Evolutionary conservation across 257 asterid genomes (phyloP), one percentile per base, ranked within the genome.

Genomic region (Scutellaria baicalensis): DNA sequence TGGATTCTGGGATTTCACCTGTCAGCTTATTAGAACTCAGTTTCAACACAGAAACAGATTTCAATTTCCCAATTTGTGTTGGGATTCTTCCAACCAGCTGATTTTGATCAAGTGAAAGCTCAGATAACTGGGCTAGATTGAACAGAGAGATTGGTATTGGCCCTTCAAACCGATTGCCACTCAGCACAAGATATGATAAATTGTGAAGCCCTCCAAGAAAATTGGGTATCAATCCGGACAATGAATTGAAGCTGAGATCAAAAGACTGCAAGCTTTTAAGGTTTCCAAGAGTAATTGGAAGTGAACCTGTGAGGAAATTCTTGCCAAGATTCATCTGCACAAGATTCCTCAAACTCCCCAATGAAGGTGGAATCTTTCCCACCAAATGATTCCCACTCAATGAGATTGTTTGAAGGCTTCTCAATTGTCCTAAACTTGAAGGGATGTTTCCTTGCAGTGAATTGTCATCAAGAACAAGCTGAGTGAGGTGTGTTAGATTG

Each of bases 401-500:
- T 1, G 96, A 87, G 0, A 93, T 2, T 4, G 87, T 83, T 67
- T 84, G 85, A 31, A 93, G 83, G 35, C 62, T 75, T 8, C 75
- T 70, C 84, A 91, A 70, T 10, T 44, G 81, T 3, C 82, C 81
- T 59, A 93, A 81, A 59, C 76, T 17, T 0, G 91, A 45, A 73
- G 97, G 96, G 12, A 93, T 79, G 40, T 14, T 40, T 4, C 97
- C 99, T 62, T 75, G 81, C 49, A 93, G 57, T 3, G 85, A 76
- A 66, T 93, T 91, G 18, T 85, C 99, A 72, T 93, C 99, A 12
- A 93, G 87, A 64, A 91, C 79, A 4, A 93, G 94, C 5, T 82
- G 86, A 42, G 86, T 74, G 51, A 93, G 87, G 17, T 55, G 79
- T 7, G 80, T 78, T 76, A 93, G 91, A 50, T 87, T 87, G 6